Base-by-base conservation (phyloP, 2,329 filamentous ascomycete genomes). In the Aureobasidium melanogenum region DNA sequence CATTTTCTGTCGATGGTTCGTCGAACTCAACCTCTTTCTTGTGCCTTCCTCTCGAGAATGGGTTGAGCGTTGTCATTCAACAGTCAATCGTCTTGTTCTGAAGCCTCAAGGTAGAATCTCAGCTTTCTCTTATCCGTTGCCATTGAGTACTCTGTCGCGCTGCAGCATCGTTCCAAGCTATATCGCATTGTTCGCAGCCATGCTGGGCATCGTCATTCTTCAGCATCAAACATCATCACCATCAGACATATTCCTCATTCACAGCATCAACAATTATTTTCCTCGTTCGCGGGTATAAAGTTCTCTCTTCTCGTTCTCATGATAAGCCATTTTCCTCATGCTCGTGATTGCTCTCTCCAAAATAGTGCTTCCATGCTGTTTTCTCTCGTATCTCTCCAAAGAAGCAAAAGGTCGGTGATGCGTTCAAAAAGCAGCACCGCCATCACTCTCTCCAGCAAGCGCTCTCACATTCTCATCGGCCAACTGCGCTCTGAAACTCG, bases 401-500 rank as follows among this genome's bases (percentile, higher is more conserved):
- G 14, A 15, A 46, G 30, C 30, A 46, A 30, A 15, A 7, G 9
- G 46, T 19, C 12, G 46, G 26, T 19, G 28, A 30, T 17, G 15
- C 38, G 14, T 14, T 19, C 38, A 63, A 67, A 69, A 69, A 44
- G 66, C 66, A 39, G 65, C 66, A 2, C 72, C 73, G 48, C 74
- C 71, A 41, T 70, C 68, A 63, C 73, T 73, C 61, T 77, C 75
- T 14, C 72, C 75, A 56, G 72, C 76, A 62, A 77, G 64, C 14
- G 67, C 69, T 61, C 74, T 71, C 62, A 80, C 62, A n/a, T 74
- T 74, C 64, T 76, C 69, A 65, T 80, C 79, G 1, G 78, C 78
- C 64, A 80, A 68, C 58, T 79, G 76, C 28, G 73, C 74, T 63
- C 76, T 74, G 57, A 79, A 63, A 28, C 72, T 73, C n/a, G 76